phyloP scores from a whole-genome alignment of 257 asterid species.

The Thymus quinquecostatus region DNA sequence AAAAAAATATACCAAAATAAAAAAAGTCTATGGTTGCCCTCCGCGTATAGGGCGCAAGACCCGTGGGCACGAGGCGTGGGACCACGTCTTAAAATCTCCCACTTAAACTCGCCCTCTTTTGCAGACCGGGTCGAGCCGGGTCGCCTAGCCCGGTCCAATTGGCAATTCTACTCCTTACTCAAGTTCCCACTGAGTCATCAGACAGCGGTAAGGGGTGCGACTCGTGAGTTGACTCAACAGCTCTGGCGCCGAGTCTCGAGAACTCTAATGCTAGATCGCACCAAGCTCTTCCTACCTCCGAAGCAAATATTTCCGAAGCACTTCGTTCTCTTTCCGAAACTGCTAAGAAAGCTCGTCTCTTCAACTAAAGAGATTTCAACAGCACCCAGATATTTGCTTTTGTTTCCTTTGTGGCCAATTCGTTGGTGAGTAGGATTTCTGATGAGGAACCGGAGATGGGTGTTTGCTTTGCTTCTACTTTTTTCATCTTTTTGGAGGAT shows the following conservation, averaged over 20 bases:
- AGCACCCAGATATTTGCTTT: not conserved
- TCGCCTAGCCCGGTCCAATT: not conserved
- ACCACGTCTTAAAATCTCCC: not conserved
- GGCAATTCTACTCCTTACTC: not conserved
- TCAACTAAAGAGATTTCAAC: constrained; percentile 27
- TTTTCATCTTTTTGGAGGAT: constrained; percentile 31
- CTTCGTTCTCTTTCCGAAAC: not conserved
- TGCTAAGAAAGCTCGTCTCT: not conserved
- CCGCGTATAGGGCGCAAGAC: no score
- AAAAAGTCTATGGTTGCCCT: no score
- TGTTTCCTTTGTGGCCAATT: constrained; percentile 20
- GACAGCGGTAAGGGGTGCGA: not conserved
- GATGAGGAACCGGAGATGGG: constrained; percentile 37
- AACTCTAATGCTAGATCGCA: not conserved
- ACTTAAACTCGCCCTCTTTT: not conserved
- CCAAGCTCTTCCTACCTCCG: not conserved
- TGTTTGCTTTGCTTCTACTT: constrained; percentile 31
- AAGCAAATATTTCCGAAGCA: not conserved
- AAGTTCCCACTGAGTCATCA: not conserved
- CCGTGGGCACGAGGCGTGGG: no score
- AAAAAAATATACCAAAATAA: no score
- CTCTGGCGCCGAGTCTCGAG: not conserved
- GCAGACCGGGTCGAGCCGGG: not conserved
- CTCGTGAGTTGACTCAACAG: not conserved
- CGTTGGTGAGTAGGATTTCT: constrained; percentile 16